Evolutionary conservation across 2,329 filamentous ascomycete species (phyloP), one percentile per base, ranked within the genome.

Genomic region (Trichophyton mentagrophytes): DNA sequence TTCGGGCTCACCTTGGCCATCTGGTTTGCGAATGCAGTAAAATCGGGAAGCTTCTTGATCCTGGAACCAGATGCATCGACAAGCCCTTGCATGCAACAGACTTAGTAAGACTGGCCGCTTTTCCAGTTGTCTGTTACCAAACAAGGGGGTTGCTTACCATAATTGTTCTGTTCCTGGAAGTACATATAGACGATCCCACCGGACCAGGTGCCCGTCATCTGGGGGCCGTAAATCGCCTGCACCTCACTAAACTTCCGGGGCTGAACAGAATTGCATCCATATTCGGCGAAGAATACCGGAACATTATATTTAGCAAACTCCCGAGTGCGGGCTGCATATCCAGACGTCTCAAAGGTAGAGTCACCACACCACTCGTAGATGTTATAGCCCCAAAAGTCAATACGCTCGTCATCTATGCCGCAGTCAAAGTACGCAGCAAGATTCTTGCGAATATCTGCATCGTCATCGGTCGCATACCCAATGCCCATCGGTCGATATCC

Each of bases 361-460:
- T 91, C 75, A 67, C 92, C 93, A 74, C 93, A 99, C 93, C 93
- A 99, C 60, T 91, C 95, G 82, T 99, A 99, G 78, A 97, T 96
- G 82, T 99, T 99, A 86, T 97, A 97, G 62, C 93, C 93, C 89
- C 91, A 99, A 81, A 95, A 97, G 76, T 99, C 93, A 66, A 97
- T 96, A 63, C 87, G 75, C 70, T 77, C 76, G 8, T 79, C 77
- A 42, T 79, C 72, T 63, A 83, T 74, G 63, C 70, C 66, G 72
- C 93, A 99, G 81, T 96, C 90, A 79, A 99, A 96, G 82, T 95
- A 99, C 72, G 90, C 79, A 67, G 90, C 89, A 70, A 97, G 84
- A 69, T 90, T 80, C 66, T 80, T 80, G 73, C 93, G 89, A 68
- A 96, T 95, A 22, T 83, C 81, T 46, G 85, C 82, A 74, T 96